A percentile compares a stretch with the other conserved stretches of the same genome.
These are phyloP conservation scores for Erodium moschatum DNA, from an alignment of 441 rosid genomes.

Conservation along the genomic window DNA sequence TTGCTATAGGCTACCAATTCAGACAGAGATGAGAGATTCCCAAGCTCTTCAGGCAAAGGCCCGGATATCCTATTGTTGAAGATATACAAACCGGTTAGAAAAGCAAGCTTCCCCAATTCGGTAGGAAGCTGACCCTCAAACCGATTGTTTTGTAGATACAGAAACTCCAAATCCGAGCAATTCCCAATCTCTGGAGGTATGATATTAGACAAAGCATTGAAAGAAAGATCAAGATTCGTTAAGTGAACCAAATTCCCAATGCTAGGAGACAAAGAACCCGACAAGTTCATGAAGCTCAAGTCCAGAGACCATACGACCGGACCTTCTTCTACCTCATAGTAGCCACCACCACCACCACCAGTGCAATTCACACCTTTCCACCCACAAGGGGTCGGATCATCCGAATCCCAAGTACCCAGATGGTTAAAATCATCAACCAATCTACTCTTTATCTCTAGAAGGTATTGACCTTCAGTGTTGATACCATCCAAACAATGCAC, in stretches of 20 bases:
- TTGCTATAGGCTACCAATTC: constrained; percentile 85
- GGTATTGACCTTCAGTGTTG: constrained; percentile 61
- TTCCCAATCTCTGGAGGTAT: constrained; percentile 65
- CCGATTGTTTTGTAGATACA: constrained; percentile 62
- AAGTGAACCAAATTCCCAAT: constrained; percentile 59
- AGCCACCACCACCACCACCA: constrained; percentile 22
- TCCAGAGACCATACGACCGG: constrained; percentile 48
- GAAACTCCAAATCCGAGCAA: constrained; percentile 41
- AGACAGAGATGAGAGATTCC: constrained; percentile 46
- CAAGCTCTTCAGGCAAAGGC: constrained; percentile 65
- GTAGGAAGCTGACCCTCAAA: constrained; percentile 60
- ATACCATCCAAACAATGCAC: constrained; percentile 41
- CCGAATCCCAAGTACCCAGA: constrained; percentile 56
- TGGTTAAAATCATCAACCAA: constrained; percentile 41
- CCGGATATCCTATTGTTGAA: constrained; percentile 79
- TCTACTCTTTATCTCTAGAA: constrained; percentile 54
- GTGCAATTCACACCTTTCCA: constrained; percentile 87
- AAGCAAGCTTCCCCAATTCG: constrained; percentile 43
- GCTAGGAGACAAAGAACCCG: constrained; percentile 57
- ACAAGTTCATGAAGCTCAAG: constrained; percentile 65
- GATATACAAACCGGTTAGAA: constrained; percentile 43
- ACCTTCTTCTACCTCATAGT: constrained; percentile 7
- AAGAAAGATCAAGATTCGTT: constrained; percentile 52
- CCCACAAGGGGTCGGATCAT: constrained; percentile 61
- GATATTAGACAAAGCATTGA: constrained; percentile 44